Percentiles rank a stretch among this genome's conserved stretches.
Conservation (phyloP, 139 green algal genomes). For the Tetradesmus lagerheimii region DNA sequence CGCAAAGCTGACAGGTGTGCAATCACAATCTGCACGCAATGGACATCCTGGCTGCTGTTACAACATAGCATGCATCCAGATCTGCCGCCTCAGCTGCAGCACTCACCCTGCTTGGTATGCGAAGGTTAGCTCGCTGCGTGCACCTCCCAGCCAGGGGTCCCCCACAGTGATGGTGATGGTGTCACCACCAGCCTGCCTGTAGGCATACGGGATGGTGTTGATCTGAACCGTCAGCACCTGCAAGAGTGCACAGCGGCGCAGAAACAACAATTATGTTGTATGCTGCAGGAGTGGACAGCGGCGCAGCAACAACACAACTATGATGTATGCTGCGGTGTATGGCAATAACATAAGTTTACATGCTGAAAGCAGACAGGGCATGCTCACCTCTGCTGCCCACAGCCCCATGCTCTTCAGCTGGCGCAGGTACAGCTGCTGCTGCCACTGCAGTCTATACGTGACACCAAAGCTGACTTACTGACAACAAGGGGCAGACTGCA, state of each 20-base stretch:
- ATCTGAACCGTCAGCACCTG: slow-evolving; percentile 36
- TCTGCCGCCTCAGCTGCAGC: neutral
- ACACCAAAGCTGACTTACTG: too few species aligned
- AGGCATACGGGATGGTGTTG: slow-evolving; percentile 43
- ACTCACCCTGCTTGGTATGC: slow-evolving; percentile 64
- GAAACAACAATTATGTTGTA: neutral
- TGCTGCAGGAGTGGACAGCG: too few species aligned
- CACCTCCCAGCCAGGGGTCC: slow-evolving; percentile 76
- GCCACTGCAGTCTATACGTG: neutral
- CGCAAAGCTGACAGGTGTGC: too few species aligned
- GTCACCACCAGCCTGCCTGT: slow-evolving; percentile 14
- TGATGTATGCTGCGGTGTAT: too few species aligned
- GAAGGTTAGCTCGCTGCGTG: slow-evolving; percentile 71
- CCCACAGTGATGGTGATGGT: slow-evolving; percentile 70
- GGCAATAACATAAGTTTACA: too few species aligned
- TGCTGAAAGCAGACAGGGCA: too few species aligned
- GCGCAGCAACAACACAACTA: too few species aligned
- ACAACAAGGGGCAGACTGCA: too few species aligned
- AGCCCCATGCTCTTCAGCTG: slow-evolving; percentile 48
- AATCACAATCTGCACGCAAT: too few species aligned
- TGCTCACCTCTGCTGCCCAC: slow-evolving; percentile 25
- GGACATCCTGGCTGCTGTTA: too few species aligned
- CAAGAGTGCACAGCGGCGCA: neutral
- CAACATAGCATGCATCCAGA: too few species aligned
- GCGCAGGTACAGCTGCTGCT: slow-evolving; percentile 45